Evolutionary conservation across 768 basidiomycete species (phyloP).

Genomic region (Psilocybe cyanescens): DNA sequence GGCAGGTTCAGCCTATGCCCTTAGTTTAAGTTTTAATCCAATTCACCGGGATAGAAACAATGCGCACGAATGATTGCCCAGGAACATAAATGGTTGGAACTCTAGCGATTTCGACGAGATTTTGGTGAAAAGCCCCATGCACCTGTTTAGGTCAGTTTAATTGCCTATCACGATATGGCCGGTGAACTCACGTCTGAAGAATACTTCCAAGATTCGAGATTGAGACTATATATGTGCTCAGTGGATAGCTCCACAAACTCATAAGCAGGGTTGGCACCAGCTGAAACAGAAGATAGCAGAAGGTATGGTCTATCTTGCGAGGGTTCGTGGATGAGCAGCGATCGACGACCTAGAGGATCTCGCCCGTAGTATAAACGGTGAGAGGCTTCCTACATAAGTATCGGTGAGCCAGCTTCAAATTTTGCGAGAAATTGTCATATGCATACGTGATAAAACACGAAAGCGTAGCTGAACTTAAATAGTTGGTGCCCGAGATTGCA

Average conservation of each 20-base stretch:
- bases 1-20: conserved; percentile 43
- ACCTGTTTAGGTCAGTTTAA: not conserved
- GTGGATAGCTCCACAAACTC: conserved; percentile 68
- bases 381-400: conserved; percentile 38
- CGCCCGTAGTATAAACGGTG: conserved; percentile 70
- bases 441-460: conserved; percentile 77
- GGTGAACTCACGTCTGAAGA: conserved; percentile 5
- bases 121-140: not conserved
- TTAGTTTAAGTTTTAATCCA: not conserved
- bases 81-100: not conserved
- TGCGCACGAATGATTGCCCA: conserved; percentile 33
- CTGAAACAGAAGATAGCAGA: conserved; percentile 68
- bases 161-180: too few species aligned
- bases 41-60: not conserved
- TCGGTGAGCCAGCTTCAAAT: not conserved
- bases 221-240: conserved; percentile 56
- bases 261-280: conserved; percentile 47
- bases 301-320: conserved; percentile 51
- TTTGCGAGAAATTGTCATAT: not conserved
- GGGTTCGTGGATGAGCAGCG: conserved; percentile 75
- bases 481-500: conserved; percentile 3
- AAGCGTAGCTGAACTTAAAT: conserved; percentile 66
- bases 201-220: conserved; percentile 33
- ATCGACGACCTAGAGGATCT: conserved; percentile 86
- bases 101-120: conserved; percentile 6